phyloP scores from a whole-genome alignment of 2,329 filamentous ascomycete genomes.

The Raffaelea deltoideospora region DNA sequence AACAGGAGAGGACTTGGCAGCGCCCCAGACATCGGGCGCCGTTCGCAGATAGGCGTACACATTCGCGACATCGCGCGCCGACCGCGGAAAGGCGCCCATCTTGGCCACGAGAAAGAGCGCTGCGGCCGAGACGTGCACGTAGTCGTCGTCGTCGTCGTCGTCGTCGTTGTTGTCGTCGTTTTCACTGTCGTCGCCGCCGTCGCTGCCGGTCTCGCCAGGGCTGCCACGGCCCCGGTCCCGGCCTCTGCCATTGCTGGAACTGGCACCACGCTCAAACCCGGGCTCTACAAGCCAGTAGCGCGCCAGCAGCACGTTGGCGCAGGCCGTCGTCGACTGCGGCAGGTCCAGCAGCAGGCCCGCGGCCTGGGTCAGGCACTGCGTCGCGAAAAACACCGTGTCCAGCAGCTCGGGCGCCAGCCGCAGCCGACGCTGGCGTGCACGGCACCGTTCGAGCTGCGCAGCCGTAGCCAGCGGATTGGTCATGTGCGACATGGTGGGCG shows the following conservation, averaged over 20 bases:
- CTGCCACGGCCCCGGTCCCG: no score
- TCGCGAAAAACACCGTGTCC: conserved; percentile 55
- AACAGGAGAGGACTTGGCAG: conserved; percentile 11
- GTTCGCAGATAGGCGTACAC: conserved; percentile 72
- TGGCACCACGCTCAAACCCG: conserved; percentile 2
- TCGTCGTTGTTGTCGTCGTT: conserved; percentile 20
- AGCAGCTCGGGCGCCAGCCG: conserved; percentile 53
- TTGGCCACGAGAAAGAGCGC: conserved; percentile 71
- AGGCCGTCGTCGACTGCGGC: conserved; percentile 72
- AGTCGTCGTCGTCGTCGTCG: not conserved
- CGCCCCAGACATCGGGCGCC: conserved; percentile 11
- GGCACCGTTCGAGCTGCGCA: conserved; percentile 48
- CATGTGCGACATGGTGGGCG: conserved; percentile 38
- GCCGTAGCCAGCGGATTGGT: conserved; percentile 58
- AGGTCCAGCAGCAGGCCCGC: conserved; percentile 70
- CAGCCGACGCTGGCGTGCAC: conserved; percentile 37
- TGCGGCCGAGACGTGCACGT: conserved; percentile 55
- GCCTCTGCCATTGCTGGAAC: no score
- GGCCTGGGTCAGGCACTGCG: conserved; percentile 60
- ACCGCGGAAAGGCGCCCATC: conserved; percentile 60
- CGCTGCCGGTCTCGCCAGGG: no score
- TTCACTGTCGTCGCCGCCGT: conserved; percentile 18
- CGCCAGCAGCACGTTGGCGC: conserved; percentile 68
- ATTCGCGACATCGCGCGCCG: conserved; percentile 67
- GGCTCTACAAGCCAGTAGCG: conserved; percentile 59